Conservation (phyloP, 176 grass and related monocot species). For the Cenchrus purpureus region DNA sequence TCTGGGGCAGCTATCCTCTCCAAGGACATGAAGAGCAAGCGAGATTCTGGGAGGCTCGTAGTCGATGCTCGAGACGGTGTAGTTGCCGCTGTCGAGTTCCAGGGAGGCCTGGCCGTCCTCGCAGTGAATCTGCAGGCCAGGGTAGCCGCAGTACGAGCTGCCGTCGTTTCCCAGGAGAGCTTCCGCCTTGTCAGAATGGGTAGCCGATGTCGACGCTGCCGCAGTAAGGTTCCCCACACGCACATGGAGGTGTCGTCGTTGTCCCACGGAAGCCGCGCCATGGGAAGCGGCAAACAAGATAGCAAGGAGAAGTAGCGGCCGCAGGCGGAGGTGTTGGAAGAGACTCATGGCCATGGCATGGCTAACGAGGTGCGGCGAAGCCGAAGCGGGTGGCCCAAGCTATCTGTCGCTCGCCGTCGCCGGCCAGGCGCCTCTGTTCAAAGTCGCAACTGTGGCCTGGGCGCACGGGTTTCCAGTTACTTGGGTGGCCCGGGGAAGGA, state of each 20-base stretch:
- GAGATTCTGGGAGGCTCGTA: neutral
- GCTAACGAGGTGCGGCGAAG: no score
- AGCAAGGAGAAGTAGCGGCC: neutral
- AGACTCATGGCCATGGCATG: neutral
- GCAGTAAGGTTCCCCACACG: neutral
- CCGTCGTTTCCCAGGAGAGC: neutral
- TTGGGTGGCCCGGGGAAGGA: no score
- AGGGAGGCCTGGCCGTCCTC: neutral
- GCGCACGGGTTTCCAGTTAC: no score
- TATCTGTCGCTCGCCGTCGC: no score
- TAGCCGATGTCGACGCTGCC: neutral
- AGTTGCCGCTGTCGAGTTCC: neutral
- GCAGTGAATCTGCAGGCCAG: conserved; percentile 8
- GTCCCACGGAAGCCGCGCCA: neutral
- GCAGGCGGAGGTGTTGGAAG: no score
- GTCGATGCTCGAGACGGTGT: neutral
- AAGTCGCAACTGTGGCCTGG: no score
- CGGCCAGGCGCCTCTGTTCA: no score
- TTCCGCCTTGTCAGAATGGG: neutral
- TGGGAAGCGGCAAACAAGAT: neutral
- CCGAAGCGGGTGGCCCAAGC: no score
- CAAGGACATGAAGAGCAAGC: neutral
- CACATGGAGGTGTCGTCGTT: neutral
- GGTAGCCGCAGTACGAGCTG: conserved; percentile 38
- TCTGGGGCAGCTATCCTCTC: neutral